Evolutionary conservation across 129 eudicot species (phyloP), one percentile per base, ranked within the genome.

Genomic region (Rutidosis leptorrhynchoides): DNA sequence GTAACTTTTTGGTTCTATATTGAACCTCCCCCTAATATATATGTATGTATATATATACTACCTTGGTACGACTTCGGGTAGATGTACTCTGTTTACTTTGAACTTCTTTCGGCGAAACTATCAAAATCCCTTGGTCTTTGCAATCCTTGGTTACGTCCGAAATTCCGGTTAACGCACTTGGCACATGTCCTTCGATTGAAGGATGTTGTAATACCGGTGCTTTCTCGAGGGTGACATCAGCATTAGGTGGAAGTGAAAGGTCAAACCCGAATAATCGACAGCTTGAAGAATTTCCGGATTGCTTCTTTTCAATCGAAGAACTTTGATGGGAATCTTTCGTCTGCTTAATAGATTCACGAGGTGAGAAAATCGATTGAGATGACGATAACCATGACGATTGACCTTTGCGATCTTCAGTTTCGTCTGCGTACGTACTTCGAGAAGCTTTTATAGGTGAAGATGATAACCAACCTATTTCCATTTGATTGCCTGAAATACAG

Each of bases 61-160:
- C 97, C 96, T 91, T 91, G 70, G 97, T 89, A 64, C 92, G 85
- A 80, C 84, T 85, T 75, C 96, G 83, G 23, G 96, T 69, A 15
- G 95, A 83, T 73, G 77, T 37, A 64, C 62, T 75, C 43, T 78
- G 88, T 67, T 82, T 87, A 79, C 90, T 83, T 80, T 84, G 95
- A n/a, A 82, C 78, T 67, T 90, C 97, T 54, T 84, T 87, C 1
- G 84, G 82, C 7, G 90, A 77, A 0, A 79, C 67, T 33, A 71
- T 85, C 57, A 77, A 51, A 63, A 63, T 84, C 53, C 78, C 90
- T 48, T 73, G 83, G 58, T 87, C 86, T 74, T 74, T 80, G 48
- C 72, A 67, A 49, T 81, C 90, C 64, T 83, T 85, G 22, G 90
- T 78, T 30, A 52, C 76, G 11, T 81, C 91, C 0, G 84, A 82